These are phyloP conservation scores for Linnemannia hyalina DNA, from an alignment of 192 early-diverging fungal species.

Conservation along the genomic window DNA sequence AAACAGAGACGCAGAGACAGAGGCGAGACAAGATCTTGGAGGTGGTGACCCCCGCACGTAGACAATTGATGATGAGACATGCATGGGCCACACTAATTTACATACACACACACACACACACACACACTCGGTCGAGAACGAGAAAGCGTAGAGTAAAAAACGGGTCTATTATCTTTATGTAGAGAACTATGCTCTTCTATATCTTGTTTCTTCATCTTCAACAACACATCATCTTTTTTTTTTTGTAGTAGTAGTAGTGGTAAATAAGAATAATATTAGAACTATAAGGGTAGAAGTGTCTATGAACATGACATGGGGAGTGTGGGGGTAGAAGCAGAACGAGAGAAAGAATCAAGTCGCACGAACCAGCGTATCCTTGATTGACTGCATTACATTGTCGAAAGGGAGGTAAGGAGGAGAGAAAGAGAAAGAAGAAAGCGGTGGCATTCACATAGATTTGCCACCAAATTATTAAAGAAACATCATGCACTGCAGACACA, in stretches of 20 bases:
- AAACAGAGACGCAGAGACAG: no score
- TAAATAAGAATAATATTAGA: neutral
- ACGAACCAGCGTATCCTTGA: constrained; percentile 1
- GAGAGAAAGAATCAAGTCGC: neutral
- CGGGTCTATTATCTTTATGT: no score
- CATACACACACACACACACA: no score
- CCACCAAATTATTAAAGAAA: neutral
- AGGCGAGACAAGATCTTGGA: no score
- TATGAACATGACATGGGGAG: neutral
- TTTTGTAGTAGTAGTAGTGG: neutral
- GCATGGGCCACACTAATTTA: no score
- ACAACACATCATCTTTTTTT: neutral
- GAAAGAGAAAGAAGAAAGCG: neutral
- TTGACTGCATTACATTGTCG: neutral
- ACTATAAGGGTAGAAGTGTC: neutral
- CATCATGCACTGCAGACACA: neutral
- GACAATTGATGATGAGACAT: no score
- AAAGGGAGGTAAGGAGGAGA: neutral
- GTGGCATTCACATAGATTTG: neutral
- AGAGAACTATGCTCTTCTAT: neutral
- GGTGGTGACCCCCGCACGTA: no score
- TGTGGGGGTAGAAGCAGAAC: neutral
- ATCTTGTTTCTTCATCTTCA: neutral
- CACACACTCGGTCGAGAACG: no score
- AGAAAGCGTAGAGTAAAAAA: no score